Base-by-base conservation (phyloP, 2,329 filamentous ascomycete genomes). In the Zymoseptoria tritici region DNA sequence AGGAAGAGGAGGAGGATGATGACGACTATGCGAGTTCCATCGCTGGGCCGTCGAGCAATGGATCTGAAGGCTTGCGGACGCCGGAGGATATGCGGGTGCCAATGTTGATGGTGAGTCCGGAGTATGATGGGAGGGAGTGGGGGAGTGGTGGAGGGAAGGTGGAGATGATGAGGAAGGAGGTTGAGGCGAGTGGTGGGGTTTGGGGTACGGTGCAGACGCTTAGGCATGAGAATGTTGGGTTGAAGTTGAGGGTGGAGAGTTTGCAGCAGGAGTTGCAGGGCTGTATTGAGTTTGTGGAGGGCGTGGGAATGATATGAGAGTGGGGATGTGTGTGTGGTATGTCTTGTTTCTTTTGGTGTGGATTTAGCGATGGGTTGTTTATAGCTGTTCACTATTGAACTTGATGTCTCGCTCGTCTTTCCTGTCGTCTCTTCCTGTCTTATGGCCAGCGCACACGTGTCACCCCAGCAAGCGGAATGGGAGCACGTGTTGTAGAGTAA, bases 191-290 rank as follows among this genome's bases (percentile, higher is more conserved):
- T 55, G 68, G 70, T 42, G 71, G 73, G 21, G 82, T 83, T 0
- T 85, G 83, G 81, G 79, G 77, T 66, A 73, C 80, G 62, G 72
- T 83, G 65, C 70, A 79, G 57, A 71, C 81, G 42, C 42, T 84
- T 71, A 73, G 82, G 61, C 74, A 81, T 54, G 83, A 86, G 71
- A 86, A 84, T 62, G 71, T 74, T 24, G 76, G 75, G 7, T 70
- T 86, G 54, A 81, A 82, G 66, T 72, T 75, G 52, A 75, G 82
- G 54, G 75, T 86, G 3, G 76, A 77, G 9, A 77, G 81, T 56
- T 72, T 86, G 42, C 81, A 85, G 67, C 72, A 75, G 50, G 78
- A 78, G 20, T 75, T 85, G 55, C 83, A 86, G 57, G 79, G 81
- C 50, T 82, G 80, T 55, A 75, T 86, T 63, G 78, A 80, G 60